Conservation (phyloP, 768 basidiomycete genomes). For the Gymnopilus junonius region DNA sequence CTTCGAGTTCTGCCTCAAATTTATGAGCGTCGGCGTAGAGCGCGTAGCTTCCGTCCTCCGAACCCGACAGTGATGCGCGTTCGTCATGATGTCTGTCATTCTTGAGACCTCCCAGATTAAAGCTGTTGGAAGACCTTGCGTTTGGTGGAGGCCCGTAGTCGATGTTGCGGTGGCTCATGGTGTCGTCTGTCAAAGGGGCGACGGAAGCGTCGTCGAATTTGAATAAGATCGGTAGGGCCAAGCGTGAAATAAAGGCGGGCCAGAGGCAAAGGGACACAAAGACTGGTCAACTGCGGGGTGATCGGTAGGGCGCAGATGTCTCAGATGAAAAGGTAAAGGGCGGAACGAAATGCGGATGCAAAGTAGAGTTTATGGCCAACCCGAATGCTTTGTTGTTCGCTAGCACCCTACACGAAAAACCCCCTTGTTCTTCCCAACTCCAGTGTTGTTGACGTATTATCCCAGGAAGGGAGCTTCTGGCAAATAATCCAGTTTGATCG, state of each 20-base stretch:
- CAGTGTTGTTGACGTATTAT: conserved; percentile 50
- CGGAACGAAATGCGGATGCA: conserved; percentile 49
- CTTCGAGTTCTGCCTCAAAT: conserved; percentile 50
- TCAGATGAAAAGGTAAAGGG: conserved; percentile 45
- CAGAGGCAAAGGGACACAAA: conserved; percentile 17
- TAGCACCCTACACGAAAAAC: conserved; percentile 31
- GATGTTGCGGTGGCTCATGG: conserved; percentile 37
- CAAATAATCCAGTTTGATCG: conserved; percentile 48
- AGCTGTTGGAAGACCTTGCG: conserved; percentile 29
- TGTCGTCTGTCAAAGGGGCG: conserved; percentile 10
- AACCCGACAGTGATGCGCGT: conserved; percentile 56
- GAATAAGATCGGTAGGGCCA: conserved; percentile 12
- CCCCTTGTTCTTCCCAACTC: conserved; percentile 44
- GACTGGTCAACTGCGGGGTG: conserved; percentile 36
- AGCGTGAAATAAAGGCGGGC: conserved; percentile 9
- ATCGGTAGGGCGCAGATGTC: conserved; percentile 43
- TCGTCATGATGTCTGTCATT: conserved; percentile 41
- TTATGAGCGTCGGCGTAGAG: conserved; percentile 41
- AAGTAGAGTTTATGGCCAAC: conserved; percentile 38
- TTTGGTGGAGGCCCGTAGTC: conserved; percentile 15
- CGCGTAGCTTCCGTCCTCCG: conserved; percentile 55
- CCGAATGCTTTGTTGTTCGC: conserved; percentile 36
- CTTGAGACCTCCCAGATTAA: conserved; percentile 26
- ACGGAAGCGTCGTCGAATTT: conserved; percentile 19
- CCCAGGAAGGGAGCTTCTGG: conserved; percentile 42